Conservation (phyloP, 768 basidiomycete species). For the Suillus decipiens region DNA sequence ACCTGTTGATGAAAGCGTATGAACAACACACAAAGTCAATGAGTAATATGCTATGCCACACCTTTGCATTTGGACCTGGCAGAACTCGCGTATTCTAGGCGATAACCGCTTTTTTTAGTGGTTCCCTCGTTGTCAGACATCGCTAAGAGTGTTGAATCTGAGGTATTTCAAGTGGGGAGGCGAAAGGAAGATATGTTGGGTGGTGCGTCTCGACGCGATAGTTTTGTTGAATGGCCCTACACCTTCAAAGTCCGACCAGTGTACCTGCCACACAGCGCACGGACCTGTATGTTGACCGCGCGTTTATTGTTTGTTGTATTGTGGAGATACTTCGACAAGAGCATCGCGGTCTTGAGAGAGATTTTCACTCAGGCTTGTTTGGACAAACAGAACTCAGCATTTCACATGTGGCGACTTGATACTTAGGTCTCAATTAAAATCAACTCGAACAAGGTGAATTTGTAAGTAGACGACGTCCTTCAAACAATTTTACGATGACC, state of each 20-base stretch:
- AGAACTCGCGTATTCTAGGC: conserved; percentile 74
- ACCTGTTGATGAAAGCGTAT: conserved; percentile 44
- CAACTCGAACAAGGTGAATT: neutral
- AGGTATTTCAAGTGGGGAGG: conserved; percentile 24
- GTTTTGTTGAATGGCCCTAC: conserved; percentile 41
- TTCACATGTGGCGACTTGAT: conserved; percentile 2
- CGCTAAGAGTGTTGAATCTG: conserved; percentile 22
- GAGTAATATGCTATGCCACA: conserved; percentile 16
- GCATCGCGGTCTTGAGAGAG: conserved; percentile 5
- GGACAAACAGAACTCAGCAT: conserved; percentile 11
- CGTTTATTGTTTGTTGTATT: conserved; percentile 21
- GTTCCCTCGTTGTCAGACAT: conserved; percentile 39
- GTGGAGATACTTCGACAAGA: conserved; percentile 9
- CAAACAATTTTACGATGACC: neutral
- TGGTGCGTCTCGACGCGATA: conserved; percentile 42
- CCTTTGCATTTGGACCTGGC: conserved; percentile 80
- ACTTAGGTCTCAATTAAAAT: neutral
- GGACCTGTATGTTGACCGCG: conserved; percentile 33
- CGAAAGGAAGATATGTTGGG: conserved; percentile 32
- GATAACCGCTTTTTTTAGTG: conserved; percentile 54
- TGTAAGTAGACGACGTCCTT: neutral
- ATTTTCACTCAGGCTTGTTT: conserved; percentile 9
- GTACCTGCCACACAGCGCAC: conserved; percentile 34
- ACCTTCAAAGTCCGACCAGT: conserved; percentile 40
- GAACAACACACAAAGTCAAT: conserved; percentile 26